Evolutionary conservation across 306 rosid species (phyloP), one percentile per base, ranked within the genome.

Genomic region (Abrus pulchellus): DNA sequence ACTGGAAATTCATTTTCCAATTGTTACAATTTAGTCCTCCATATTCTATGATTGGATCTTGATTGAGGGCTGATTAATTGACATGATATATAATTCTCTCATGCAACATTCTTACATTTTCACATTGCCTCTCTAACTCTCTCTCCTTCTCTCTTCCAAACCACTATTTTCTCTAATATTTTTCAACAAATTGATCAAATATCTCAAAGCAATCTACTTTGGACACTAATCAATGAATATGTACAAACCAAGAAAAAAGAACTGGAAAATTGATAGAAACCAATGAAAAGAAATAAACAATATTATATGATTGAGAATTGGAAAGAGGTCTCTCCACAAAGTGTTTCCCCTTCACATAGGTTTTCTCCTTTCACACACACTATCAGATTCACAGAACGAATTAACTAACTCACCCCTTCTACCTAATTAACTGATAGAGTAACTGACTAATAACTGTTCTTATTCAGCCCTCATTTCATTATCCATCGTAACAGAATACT

Each of bases 21-120:
- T 69, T 52, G 36, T 83, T 14, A 84, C 64, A 67, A 73, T 67
- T 28, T 32, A 59, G 73, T 48, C 44, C 44, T 41, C 53, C 45
- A 5, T 12, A 54, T 49, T 80, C 64, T 29, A 62, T 49, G 38
- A 70, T 30, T 12, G 14, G 44, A 41, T n/a, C 74, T 68, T 29
- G 43, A 68, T 44, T 28, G 66, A 9, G n/a, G 53, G 12, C 29
- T 14, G 33, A 49, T 12, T 71, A 69, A 49, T 40, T 29, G 29
- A 40, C 36, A 61, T 60, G 47, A 73, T 49, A 47, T 49, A 80
- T 49, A 27, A 60, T 48, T 57, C 41, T 47, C 11, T 28, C 43
- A 27, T 47, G 64, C 54, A 69, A 45, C 76, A 67, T 54, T 33
- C 13, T 13, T 30, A 44, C 13, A 29, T 68, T 54, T 55, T 6